Percentiles rank a stretch among this genome's conserved stretches.
Conservation (phyloP, 192 early-diverging fungal species). For the Cetraspora pellucida region DNA sequence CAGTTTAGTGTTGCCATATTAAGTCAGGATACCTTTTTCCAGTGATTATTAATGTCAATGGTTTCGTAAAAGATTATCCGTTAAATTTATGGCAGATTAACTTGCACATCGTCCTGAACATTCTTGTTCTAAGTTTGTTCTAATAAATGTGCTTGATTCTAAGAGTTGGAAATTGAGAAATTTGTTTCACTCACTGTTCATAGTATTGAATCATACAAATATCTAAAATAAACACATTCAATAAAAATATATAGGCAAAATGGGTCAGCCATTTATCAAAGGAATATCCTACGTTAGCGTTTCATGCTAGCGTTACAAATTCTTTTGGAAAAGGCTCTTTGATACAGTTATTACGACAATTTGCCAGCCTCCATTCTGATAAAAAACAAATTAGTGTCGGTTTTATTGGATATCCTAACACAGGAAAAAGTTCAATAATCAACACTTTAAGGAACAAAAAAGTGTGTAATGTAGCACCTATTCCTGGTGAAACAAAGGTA, state of each 20-base stretch:
- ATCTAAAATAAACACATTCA: background rate
- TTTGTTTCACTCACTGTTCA: constrained; percentile 25
- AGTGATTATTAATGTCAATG: background rate
- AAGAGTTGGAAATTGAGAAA: constrained; percentile 31
- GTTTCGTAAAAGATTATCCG: constrained; percentile 38
- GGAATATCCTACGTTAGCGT: constrained; percentile 94
- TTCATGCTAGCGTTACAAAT: constrained; percentile 97
- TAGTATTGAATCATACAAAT: constrained; percentile 31
- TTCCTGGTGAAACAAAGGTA: constrained; percentile 93
- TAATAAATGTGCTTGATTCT: constrained; percentile 4
- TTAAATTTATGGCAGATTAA: constrained; percentile 63
- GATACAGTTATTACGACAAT: constrained; percentile 98
- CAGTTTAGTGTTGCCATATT: constrained; percentile 14
- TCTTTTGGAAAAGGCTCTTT: constrained; percentile 99
- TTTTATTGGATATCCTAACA: constrained; percentile 98
- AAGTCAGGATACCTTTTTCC: constrained; percentile 51
- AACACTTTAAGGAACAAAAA: constrained; percentile 95
- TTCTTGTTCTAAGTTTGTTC: constrained; percentile 56
- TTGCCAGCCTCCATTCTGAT: constrained; percentile 90
- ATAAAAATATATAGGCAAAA: constrained; percentile 58
- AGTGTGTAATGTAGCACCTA: constrained; percentile 97
- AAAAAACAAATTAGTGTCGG: constrained; percentile 99
- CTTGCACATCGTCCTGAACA: constrained; percentile 37
- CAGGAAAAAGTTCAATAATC: constrained; percentile 97
- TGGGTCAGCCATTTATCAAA: constrained; percentile 93